A percentile compares a stretch with the other conserved stretches of the same genome.
phyloP scores from a whole-genome alignment of 2,329 filamentous ascomycete species.

The Scleromitrula shiraiana region DNA sequence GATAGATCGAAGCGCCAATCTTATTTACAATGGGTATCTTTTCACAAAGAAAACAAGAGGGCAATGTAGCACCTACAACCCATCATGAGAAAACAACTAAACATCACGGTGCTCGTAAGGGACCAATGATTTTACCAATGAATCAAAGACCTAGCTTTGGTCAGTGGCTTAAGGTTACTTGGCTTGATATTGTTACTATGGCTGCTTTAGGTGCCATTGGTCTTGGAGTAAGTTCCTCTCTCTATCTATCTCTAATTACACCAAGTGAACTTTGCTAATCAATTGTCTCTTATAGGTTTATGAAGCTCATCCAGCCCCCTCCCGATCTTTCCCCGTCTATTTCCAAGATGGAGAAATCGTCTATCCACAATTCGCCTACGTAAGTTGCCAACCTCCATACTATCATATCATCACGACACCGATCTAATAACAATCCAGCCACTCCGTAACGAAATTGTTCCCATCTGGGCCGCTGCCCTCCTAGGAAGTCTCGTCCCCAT shows the following conservation, averaged over 20 bases:
- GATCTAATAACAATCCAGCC: constrained; percentile 24
- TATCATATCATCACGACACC: not conserved
- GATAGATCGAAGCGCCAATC: not conserved
- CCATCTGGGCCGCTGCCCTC: constrained; percentile 62
- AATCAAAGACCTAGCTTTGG: constrained; percentile 51
- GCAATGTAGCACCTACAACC: not conserved
- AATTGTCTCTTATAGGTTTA: too few relatives aligned
- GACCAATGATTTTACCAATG: constrained; percentile 33
- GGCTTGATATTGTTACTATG: constrained; percentile 63
- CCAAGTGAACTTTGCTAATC: too few relatives aligned
- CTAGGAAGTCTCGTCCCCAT: constrained; percentile 59
- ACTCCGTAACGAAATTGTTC: constrained; percentile 60
- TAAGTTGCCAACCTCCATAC: constrained; percentile 25
- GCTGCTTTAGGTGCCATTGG: constrained; percentile 55
- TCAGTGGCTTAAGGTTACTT: constrained; percentile 61
- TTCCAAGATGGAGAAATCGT: constrained; percentile 62
- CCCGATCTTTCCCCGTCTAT: constrained; percentile 60
- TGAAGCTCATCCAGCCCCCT: constrained; percentile 55
- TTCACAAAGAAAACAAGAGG: constrained; percentile 1
- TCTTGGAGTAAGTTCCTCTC: too few relatives aligned
- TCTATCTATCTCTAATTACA: constrained; percentile 33
- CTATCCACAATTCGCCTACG: constrained; percentile 60
- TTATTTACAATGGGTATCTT: constrained; percentile 4
- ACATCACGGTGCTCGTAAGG: constrained; percentile 10
- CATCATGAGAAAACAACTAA: not conserved